These are phyloP conservation scores for Dalbergia cultrata DNA, from an alignment of 306 rosid species.

Conservation along the genomic window DNA sequence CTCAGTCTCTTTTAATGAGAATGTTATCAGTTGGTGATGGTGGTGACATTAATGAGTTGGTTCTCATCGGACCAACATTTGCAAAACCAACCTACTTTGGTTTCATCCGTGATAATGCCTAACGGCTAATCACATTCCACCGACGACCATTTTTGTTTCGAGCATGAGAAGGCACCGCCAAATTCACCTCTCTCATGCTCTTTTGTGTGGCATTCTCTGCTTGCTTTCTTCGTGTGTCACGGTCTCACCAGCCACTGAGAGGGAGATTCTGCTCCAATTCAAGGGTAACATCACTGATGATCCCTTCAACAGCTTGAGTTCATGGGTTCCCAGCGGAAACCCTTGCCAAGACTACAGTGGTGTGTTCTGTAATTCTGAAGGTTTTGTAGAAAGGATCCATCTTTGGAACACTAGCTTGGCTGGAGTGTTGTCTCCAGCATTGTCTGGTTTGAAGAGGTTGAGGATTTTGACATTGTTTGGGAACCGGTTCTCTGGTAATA, in stretches of 20 bases:
- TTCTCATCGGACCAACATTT: constrained; percentile 49
- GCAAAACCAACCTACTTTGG: constrained; percentile 39
- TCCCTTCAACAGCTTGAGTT: constrained; percentile 66
- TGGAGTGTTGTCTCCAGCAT: constrained; percentile 75
- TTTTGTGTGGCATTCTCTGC: constrained; percentile 60
- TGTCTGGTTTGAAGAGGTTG: constrained; percentile 80
- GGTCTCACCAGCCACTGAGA: constrained; percentile 68
- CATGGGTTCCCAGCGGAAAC: constrained; percentile 75
- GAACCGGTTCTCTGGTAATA: constrained; percentile 73
- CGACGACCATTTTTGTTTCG: constrained; percentile 41
- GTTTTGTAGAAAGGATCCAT: constrained; percentile 86
- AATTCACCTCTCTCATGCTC: constrained; percentile 79
- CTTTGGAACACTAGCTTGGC: constrained; percentile 88
- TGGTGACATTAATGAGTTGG: constrained; percentile 51
- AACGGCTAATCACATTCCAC: constrained; percentile 60
- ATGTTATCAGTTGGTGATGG: constrained; percentile 56
- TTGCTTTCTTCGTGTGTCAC: constrained; percentile 51
- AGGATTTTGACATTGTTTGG: constrained; percentile 88
- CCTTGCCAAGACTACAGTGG: constrained; percentile 77
- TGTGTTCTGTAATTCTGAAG: constrained; percentile 71
- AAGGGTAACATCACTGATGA: constrained; percentile 78
- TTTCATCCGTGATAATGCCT: constrained; percentile 65
- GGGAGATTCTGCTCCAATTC: constrained; percentile 89
- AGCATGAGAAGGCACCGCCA: constrained; percentile 83
- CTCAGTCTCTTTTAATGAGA: constrained; percentile 46